A percentile compares a stretch with the other conserved stretches of the same genome.
Evolutionary conservation across 2,329 filamentous ascomycete species (phyloP).

Genomic region (Sclerotiophoma versabilis): DNA sequence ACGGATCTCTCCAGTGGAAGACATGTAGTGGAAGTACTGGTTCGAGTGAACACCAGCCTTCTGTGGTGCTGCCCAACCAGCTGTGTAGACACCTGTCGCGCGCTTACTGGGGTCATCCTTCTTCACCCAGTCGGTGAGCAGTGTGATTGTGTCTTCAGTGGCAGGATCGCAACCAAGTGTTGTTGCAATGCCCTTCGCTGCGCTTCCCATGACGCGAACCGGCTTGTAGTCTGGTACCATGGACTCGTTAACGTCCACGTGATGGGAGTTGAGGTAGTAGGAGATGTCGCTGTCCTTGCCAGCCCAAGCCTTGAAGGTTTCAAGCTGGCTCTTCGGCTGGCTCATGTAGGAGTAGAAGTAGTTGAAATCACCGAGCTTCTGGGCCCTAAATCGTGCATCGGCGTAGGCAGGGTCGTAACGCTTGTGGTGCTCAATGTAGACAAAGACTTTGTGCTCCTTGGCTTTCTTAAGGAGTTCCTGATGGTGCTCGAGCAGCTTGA

Average conservation of each 20-base stretch:
- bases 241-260: slow-evolving; percentile 89
- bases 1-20: slow-evolving; percentile 80
- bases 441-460: slow-evolving; percentile 78
- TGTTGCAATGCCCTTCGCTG: slow-evolving; percentile 79
- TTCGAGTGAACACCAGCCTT: slow-evolving; percentile 94
- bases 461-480: slow-evolving; percentile 76
- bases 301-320: slow-evolving; percentile 95
- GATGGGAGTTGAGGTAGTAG: slow-evolving; percentile 95
- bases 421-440: slow-evolving; percentile 97
- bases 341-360: slow-evolving; percentile 99
- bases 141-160: slow-evolving; percentile 92
- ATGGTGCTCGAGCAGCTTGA: slow-evolving; percentile 83
- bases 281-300: slow-evolving; percentile 91
- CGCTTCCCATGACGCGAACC: slow-evolving; percentile 78
- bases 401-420: slow-evolving; percentile 93
- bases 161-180: slow-evolving; percentile 77
- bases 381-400: slow-evolving; percentile 80
- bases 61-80: slow-evolving; percentile 92
- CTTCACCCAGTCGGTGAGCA: slow-evolving; percentile 88
- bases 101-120: slow-evolving; percentile 71
- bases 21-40: slow-evolving; percentile 97
- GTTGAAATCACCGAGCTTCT: slow-evolving; percentile 89
- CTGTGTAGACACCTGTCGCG: slow-evolving; percentile 89
- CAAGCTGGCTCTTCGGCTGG: slow-evolving; percentile 77
- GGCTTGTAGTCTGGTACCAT: slow-evolving; percentile 87